Conservation (phyloP, 148 eudicot genomes). For the Cornus suecica region DNA sequence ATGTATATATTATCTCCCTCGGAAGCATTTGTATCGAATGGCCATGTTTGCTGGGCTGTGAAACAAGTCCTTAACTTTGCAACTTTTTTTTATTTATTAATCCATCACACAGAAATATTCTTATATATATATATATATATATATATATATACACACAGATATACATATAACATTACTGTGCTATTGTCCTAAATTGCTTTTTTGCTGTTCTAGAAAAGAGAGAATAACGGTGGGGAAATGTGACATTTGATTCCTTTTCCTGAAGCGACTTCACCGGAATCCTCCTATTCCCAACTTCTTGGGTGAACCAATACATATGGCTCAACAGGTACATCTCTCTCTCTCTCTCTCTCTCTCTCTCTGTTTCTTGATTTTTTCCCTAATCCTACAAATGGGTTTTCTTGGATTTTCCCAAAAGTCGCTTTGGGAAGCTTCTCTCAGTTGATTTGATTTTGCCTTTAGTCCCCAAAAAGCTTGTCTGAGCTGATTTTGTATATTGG, state of each 20-base stretch:
- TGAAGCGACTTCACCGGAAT: slow-evolving; percentile 6
- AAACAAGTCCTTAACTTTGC: background rate
- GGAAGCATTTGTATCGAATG: too few species aligned
- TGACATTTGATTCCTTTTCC: background rate
- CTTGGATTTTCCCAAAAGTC: background rate
- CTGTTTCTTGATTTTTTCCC: background rate
- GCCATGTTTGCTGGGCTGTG: background rate
- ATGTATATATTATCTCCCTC: too few species aligned
- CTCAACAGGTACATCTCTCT: slow-evolving; percentile 26
- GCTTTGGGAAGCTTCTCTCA: background rate
- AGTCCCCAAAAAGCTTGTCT: too few species aligned
- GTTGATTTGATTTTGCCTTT: too few species aligned
- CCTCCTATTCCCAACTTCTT: background rate
- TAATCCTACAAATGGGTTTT: background rate
- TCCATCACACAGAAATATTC: background rate
- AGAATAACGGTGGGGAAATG: background rate
- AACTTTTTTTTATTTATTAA: background rate
- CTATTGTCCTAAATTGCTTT: background rate
- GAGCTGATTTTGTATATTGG: background rate
- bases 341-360: background rate
- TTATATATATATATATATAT: too few species aligned
- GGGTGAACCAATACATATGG: slow-evolving; percentile 13
- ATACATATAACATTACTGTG: background rate
- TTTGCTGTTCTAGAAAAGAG: background rate
- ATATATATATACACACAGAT: too few species aligned